These are phyloP conservation scores for Plasmopara muralis DNA, from an alignment of 352 stramenopile genomes.

Conservation along the genomic window DNA sequence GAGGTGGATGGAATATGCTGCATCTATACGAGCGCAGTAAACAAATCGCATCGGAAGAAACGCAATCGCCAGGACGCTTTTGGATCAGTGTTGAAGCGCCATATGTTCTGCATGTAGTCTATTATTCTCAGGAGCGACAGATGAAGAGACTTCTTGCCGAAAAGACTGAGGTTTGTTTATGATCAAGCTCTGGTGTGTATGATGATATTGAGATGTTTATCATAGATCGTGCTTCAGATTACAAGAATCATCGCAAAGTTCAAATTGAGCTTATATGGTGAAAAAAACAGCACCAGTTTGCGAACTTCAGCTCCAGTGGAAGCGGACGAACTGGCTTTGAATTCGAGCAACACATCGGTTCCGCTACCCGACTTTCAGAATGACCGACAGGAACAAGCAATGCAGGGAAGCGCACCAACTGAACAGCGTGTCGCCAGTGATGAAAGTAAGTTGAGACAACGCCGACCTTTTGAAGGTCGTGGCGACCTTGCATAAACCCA, in stretches of 20 bases:
- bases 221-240: slow-evolving; percentile 52
- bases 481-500: slow-evolving; percentile 6
- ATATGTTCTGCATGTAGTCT: slow-evolving; percentile 67
- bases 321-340: slow-evolving; percentile 4
- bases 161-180: slow-evolving; percentile 54
- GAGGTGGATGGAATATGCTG: slow-evolving; percentile 40
- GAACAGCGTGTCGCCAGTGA: slow-evolving; percentile 18
- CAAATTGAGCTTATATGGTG: slow-evolving; percentile 26
- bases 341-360: slow-evolving; percentile 8
- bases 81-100: slow-evolving; percentile 68
- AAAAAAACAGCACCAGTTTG: slow-evolving; percentile 8
- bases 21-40: slow-evolving; percentile 39
- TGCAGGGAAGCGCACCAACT: slow-evolving; percentile 24
- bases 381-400: slow-evolving; percentile 14
- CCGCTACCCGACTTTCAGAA: slow-evolving; percentile 11
- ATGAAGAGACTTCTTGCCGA: slow-evolving; percentile 54
- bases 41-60: slow-evolving; percentile 24
- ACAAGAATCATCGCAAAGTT: slow-evolving; percentile 44
- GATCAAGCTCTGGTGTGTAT: not conserved
- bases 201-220: not conserved
- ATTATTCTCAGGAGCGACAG: slow-evolving; percentile 65
- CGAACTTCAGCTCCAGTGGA: slow-evolving; percentile 1
- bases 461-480: slow-evolving; percentile 13
- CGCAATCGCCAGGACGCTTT: slow-evolving; percentile 33
- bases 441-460: slow-evolving; percentile 20